These are phyloP conservation scores for Ceratobasidium sp. DNA, from an alignment of 1,284 basidiomycete genomes.

Conservation along the genomic window DNA sequence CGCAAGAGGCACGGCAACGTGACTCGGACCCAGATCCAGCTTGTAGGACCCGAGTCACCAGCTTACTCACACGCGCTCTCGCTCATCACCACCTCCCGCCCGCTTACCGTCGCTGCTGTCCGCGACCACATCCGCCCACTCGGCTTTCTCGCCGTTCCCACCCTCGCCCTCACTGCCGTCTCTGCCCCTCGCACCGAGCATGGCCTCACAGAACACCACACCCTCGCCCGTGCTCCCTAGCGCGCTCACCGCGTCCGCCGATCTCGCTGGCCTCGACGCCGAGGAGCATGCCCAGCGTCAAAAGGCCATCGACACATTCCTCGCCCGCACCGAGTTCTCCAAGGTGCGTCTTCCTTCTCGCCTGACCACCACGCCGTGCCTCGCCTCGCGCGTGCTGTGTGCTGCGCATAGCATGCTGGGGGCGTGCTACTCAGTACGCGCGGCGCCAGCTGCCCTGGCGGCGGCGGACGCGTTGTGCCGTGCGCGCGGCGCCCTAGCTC, in stretches of 20 bases:
- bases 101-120: background rate
- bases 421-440: background rate
- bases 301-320: slow-evolving; percentile 70
- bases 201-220: slow-evolving; percentile 34
- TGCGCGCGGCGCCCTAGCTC: slow-evolving; percentile 31
- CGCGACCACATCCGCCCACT: background rate
- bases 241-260: slow-evolving; percentile 49
- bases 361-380: slow-evolving; percentile 45
- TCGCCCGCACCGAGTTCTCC: slow-evolving; percentile 74
- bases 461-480: slow-evolving; percentile 22
- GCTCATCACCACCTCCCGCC: slow-evolving; percentile 17
- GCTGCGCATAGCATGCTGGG: slow-evolving; percentile 11
- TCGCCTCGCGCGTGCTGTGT: slow-evolving; percentile 54
- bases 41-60: background rate
- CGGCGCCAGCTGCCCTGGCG: slow-evolving; percentile 35
- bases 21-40: too few species aligned
- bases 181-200: background rate
- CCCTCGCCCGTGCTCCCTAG: slow-evolving; percentile 30
- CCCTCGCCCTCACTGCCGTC: background rate
- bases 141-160: background rate
- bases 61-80: slow-evolving; percentile 12
- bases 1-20: background rate
- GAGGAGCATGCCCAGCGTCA: slow-evolving; percentile 64
- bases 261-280: slow-evolving; percentile 47
- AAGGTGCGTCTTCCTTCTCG: slow-evolving; percentile 63